phyloP scores from a whole-genome alignment of 2,329 filamentous ascomycete species.

The Didymella exigua region DNA sequence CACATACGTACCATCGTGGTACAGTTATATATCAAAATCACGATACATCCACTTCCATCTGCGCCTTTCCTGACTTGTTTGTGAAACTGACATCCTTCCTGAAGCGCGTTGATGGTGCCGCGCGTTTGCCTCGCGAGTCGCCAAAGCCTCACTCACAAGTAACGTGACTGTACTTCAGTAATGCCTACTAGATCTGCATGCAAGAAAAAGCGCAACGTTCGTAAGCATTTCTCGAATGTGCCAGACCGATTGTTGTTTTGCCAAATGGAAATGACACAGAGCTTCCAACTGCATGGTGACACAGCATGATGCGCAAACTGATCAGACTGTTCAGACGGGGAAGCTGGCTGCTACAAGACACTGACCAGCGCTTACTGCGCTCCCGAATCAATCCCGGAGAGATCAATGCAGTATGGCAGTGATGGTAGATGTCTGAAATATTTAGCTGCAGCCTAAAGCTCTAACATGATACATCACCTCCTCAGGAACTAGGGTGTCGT shows the following conservation, averaged over 20 bases:
- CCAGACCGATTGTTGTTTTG: not conserved
- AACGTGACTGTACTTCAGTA: not conserved
- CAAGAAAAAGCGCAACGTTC: not conserved
- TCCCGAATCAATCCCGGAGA: not conserved
- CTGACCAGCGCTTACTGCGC: not conserved
- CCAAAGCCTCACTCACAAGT: not conserved
- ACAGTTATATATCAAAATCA: conserved; percentile 9
- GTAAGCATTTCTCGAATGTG: not conserved
- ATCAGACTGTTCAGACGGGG: not conserved
- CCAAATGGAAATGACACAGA: not conserved
- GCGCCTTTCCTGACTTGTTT: not conserved
- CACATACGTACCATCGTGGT: conserved; percentile 11
- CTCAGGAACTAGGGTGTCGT: too few relatives aligned
- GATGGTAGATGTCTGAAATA: not conserved
- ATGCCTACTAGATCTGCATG: not conserved
- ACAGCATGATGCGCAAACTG: not conserved
- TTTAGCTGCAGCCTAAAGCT: not conserved
- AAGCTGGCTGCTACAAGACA: not conserved
- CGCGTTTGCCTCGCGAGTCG: not conserved
- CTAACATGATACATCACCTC: too few relatives aligned
- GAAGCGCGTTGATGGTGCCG: not conserved
- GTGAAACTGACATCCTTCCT: not conserved
- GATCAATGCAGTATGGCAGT: not conserved
- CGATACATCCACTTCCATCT: conserved; percentile 4
- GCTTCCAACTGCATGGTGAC: not conserved